Evolutionary conservation across 306 rosid species (phyloP).

Genomic region (Quercus wislizeni): DNA sequence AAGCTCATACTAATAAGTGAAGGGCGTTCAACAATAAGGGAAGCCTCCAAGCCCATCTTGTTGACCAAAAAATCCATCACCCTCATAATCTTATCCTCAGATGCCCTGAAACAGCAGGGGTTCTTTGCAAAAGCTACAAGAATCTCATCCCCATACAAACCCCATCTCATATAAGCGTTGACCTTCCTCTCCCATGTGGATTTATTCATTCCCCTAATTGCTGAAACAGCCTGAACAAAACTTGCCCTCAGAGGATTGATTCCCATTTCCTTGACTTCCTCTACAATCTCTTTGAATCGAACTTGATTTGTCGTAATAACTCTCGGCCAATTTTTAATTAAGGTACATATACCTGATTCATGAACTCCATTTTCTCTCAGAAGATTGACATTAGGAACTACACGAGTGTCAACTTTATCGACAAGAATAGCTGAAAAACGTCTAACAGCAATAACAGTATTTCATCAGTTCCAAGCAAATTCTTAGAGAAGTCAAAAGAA

Average conservation of each 20-base stretch:
- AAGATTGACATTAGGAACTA: background rate
- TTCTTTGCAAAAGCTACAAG: conserved; percentile 29
- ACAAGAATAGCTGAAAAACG: background rate
- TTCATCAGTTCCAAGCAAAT: background rate
- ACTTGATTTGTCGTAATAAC: background rate
- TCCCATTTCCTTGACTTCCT: conserved; percentile 38
- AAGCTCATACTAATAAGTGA: conserved; percentile 25
- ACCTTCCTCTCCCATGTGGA: conserved; percentile 42
- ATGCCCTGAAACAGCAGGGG: conserved; percentile 39
- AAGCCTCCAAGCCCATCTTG: conserved; percentile 27
- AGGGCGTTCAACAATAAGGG: conserved; percentile 8
- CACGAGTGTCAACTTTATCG: background rate
- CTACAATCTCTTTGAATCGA: background rate
- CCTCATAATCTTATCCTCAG: conserved; percentile 31
- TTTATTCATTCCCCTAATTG: conserved; percentile 17
- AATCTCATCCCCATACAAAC: conserved; percentile 46
- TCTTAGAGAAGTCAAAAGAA: background rate
- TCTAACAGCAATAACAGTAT: background rate
- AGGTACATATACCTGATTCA: background rate
- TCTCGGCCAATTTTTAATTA: background rate
- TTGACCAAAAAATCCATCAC: conserved; percentile 42
- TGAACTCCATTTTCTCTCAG: conserved; percentile 17
- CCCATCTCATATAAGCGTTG: conserved; percentile 45
- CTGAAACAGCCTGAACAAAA: conserved; percentile 28
- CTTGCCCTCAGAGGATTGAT: conserved; percentile 15